Conservation (phyloP, 2,329 filamentous ascomycete species). For the Exophiala dermatitidis region DNA sequence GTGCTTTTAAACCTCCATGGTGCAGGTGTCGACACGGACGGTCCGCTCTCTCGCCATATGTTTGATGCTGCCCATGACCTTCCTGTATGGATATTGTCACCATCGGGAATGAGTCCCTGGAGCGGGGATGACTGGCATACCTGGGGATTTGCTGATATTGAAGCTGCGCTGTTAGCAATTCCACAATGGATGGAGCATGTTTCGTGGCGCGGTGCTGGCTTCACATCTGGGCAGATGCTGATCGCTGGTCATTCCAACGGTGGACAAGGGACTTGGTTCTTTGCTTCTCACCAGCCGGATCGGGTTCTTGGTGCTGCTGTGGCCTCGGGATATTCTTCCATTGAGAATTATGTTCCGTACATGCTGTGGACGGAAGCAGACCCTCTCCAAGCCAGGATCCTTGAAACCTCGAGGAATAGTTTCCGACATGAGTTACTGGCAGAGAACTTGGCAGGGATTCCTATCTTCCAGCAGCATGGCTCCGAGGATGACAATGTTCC, state of each 20-base stretch:
- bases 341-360: slow-evolving; percentile 54
- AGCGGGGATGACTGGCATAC: slow-evolving; percentile 56
- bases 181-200: slow-evolving; percentile 44
- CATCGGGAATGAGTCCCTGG: slow-evolving; percentile 53
- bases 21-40: slow-evolving; percentile 50
- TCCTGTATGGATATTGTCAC: slow-evolving; percentile 50
- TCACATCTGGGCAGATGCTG: slow-evolving; percentile 45
- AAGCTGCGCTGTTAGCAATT: slow-evolving; percentile 47
- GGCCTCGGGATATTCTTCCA: slow-evolving; percentile 53
- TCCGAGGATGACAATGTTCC: slow-evolving; percentile 53
- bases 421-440: slow-evolving; percentile 52
- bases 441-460: slow-evolving; percentile 46
- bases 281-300: slow-evolving; percentile 50
- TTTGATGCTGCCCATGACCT: slow-evolving; percentile 47
- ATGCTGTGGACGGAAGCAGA: slow-evolving; percentile 50
- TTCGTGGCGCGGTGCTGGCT: slow-evolving; percentile 43
- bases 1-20: slow-evolving; percentile 50
- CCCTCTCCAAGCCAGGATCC: slow-evolving; percentile 41
- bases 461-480: slow-evolving; percentile 52
- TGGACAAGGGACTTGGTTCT: slow-evolving; percentile 54
- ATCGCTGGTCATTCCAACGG: slow-evolving; percentile 55
- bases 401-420: slow-evolving; percentile 45
- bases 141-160: slow-evolving; percentile 51
- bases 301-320: slow-evolving; percentile 50
- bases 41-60: slow-evolving; percentile 39